A percentile compares a stretch with the other conserved stretches of the same genome.
These are phyloP conservation scores for Beauveria bassiana DNA, from an alignment of 2,329 filamentous ascomycete species.

Conservation along the genomic window DNA sequence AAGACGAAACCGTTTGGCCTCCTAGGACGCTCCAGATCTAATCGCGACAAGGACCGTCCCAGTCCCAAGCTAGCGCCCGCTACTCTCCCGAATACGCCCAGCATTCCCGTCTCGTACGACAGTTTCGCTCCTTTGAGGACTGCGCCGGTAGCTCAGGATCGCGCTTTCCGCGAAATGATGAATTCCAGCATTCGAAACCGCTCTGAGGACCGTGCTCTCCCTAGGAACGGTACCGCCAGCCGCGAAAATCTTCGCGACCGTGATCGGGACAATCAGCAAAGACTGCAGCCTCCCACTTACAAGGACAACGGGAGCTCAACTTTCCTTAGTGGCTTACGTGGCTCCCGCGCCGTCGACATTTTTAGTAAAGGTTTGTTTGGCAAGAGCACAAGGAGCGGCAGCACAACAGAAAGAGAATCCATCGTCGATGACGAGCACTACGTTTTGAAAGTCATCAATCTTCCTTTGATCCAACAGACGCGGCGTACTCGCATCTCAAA, in stretches of 20 bases:
- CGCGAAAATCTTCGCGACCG: constrained; percentile 39
- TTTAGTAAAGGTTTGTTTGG: constrained; percentile 78
- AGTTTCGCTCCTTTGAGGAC: constrained; percentile 42
- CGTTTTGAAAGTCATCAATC: constrained; percentile 74
- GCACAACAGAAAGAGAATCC: constrained; percentile 56
- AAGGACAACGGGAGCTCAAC: constrained; percentile 55
- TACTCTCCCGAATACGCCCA: constrained; percentile 17
- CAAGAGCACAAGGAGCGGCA: constrained; percentile 66
- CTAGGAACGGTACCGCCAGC: constrained; percentile 35
- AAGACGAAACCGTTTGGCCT: constrained; percentile 50
- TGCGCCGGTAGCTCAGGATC: constrained; percentile 57
- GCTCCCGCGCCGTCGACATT: constrained; percentile 69
- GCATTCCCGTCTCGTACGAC: constrained; percentile 22
- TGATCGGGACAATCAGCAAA: constrained; percentile 27
- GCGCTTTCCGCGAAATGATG: constrained; percentile 62
- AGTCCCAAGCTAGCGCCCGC: constrained; percentile 29
- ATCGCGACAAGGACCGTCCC: constrained; percentile 41
- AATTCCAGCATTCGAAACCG: constrained; percentile 58
- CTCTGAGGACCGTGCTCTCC: constrained; percentile 58
- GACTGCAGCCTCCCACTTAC: constrained; percentile 45
- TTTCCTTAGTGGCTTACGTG: constrained; percentile 67
- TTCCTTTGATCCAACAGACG: constrained; percentile 80
- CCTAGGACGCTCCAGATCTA: constrained; percentile 43
- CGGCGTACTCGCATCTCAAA: constrained; percentile 88
- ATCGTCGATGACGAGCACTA: constrained; percentile 76